Evolutionary conservation across 768 basidiomycete species (phyloP).

Genomic region (Leccinellum albellum): DNA sequence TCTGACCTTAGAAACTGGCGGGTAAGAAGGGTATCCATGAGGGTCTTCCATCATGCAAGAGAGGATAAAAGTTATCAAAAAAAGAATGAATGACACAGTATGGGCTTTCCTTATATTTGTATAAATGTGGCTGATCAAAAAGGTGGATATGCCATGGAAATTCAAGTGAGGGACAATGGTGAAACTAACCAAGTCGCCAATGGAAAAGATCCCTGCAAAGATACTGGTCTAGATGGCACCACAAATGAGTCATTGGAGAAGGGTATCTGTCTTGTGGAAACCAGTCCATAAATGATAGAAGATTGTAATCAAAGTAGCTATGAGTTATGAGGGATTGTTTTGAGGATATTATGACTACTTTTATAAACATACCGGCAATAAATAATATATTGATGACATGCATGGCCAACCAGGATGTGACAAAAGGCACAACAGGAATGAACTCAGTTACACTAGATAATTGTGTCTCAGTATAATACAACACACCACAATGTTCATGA

Average conservation of each 20-base stretch:
- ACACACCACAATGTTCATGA: too few relatives aligned
- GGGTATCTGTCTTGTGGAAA: not conserved
- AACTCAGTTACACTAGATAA: constrained; percentile 40
- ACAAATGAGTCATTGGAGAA: not conserved
- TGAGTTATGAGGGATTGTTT: not conserved
- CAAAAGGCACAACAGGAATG: constrained; percentile 13
- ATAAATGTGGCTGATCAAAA: too few relatives aligned
- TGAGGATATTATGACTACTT: not conserved
- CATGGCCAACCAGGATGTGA: not conserved
- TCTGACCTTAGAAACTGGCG: not conserved
- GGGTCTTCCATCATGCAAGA: not conserved
- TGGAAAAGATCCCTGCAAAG: not conserved
- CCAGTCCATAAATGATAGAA: not conserved
- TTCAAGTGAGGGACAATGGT: too few relatives aligned
- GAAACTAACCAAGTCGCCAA: too few relatives aligned
- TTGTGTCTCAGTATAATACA: not conserved
- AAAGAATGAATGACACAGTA: too few relatives aligned
- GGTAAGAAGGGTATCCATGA: not conserved
- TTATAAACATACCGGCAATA: not conserved
- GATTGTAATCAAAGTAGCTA: not conserved
- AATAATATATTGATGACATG: too few relatives aligned
- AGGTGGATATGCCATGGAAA: too few relatives aligned
- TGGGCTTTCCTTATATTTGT: too few relatives aligned
- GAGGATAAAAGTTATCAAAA: too few relatives aligned
- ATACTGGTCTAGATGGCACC: not conserved